Conservation (phyloP, 495 filamentous ascomycete species). For the Clavariopsis aquatica region DNA sequence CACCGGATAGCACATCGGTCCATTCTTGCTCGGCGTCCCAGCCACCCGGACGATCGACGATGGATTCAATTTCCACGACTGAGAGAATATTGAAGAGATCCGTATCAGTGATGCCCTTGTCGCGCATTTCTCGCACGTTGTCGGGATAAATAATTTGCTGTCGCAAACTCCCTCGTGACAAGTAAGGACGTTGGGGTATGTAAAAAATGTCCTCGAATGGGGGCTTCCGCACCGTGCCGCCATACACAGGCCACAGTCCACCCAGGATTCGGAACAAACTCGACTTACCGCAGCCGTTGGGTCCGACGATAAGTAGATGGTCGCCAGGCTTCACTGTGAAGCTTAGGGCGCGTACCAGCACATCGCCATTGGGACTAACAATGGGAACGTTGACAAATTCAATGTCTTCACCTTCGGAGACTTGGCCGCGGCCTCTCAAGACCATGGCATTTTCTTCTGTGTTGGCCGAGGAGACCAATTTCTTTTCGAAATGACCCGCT, state of each 20-base stretch:
- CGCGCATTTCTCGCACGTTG: conserved; percentile 79
- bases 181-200: conserved; percentile 93
- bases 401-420: conserved; percentile 78
- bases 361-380: conserved; percentile 92
- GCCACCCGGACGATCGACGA: conserved; percentile 79
- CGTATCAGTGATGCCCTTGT: conserved; percentile 77
- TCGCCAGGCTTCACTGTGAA: conserved; percentile 84
- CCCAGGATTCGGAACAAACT: conserved; percentile 94
- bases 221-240: conserved; percentile 87
- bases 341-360: conserved; percentile 78
- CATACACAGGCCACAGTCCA: conserved; percentile 98
- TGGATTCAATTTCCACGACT: conserved; percentile 75
- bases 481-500: conserved; percentile 89
- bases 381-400: conserved; percentile 92
- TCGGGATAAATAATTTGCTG: conserved; percentile 98
- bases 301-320: conserved; percentile 91
- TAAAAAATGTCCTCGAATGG: conserved; percentile 92
- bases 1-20: conserved; percentile 85
- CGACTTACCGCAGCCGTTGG: conserved; percentile 96
- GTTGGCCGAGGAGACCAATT: conserved; percentile 83
- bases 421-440: conserved; percentile 72
- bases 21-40: conserved; percentile 98
- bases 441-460: conserved; percentile 76
- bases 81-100: conserved; percentile 76
- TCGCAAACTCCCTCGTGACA: conserved; percentile 81